Base-by-base conservation (phyloP, 2,329 filamentous ascomycete species). In the Lachnum nothofagi region DNA sequence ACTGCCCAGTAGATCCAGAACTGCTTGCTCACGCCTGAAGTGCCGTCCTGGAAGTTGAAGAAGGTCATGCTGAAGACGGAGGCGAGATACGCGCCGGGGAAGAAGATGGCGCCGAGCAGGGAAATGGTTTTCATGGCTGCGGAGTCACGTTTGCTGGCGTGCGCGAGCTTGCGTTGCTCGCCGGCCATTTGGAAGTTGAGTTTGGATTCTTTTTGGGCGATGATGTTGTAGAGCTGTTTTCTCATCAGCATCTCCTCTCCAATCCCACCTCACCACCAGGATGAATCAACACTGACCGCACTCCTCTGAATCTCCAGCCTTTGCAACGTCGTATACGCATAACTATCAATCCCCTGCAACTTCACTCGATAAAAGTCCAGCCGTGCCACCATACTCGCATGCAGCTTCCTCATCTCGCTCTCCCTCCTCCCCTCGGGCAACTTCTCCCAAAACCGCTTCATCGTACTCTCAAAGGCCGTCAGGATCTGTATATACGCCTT, bases 21-120 rank as follows among this genome's bases (percentile, higher is more conserved):
- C 42, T 72, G 66, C 16, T 69, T 62, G 9, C 75, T 77, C 14
- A 82, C 51, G 16, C 42, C 41, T 8, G 48, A 41, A 2, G 31
- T 20, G 8, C 22, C 8, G 5, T 44, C 40, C 20, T 74, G 74
- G 56, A 82, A 83, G 65, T 83, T 75, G 68, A 84, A 84, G 62
- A 84, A 84, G 0, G 78, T 79, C 79, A 83, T 84, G 68, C 75
- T 77, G 57, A 84, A 84, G 20, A 84, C 70, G 0, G 80, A 83
- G 7, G 80, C 75, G 16, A 84, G 71, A 55, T 77, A 82, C 1
- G 79, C 82, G 2, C 79, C 80, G 0, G 80, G 80, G 5, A 84
- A 68, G 58, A 84, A 84, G 34, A 84, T 68, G 34, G 79, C 79
- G 23, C 80, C 81, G 47, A 84, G 74, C 1, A 84, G 71, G 0